These are phyloP conservation scores for Furcasterigmium furcatum DNA, from an alignment of 2,329 filamentous ascomycete species.

Conservation along the genomic window DNA sequence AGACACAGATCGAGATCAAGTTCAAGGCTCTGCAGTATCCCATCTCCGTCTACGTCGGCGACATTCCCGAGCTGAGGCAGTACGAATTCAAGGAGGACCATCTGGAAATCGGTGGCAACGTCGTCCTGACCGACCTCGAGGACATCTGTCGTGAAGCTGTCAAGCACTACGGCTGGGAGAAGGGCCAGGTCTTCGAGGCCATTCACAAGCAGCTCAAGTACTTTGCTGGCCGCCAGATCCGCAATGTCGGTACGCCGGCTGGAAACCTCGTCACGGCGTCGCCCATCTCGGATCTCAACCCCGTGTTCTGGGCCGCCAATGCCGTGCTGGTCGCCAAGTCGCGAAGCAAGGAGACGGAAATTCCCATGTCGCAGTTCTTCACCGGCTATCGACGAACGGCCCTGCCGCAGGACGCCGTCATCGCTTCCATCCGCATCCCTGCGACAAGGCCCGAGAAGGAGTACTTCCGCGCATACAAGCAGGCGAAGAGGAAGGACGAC, in stretches of 20 bases:
- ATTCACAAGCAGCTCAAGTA: slow-evolving; percentile 93
- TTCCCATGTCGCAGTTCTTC: slow-evolving; percentile 93
- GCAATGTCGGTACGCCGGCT: slow-evolving; percentile 95
- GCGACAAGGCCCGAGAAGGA: slow-evolving; percentile 72
- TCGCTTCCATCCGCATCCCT: slow-evolving; percentile 84
- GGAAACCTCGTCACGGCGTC: slow-evolving; percentile 93
- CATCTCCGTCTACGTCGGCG: slow-evolving; percentile 86
- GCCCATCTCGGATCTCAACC: slow-evolving; percentile 94
- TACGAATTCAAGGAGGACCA: slow-evolving; percentile 77
- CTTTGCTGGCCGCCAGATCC: slow-evolving; percentile 92
- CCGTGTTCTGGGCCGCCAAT: slow-evolving; percentile 85
- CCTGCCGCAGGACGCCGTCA: slow-evolving; percentile 75
- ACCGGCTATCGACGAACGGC: slow-evolving; percentile 86
- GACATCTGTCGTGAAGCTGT: slow-evolving; percentile 77
- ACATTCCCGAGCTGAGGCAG: slow-evolving; percentile 84
- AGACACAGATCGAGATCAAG: slow-evolving; percentile 97
- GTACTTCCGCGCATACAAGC: slow-evolving; percentile 88
- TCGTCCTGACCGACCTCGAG: slow-evolving; percentile 89
- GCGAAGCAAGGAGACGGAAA: slow-evolving; percentile 67
- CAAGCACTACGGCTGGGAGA: slow-evolving; percentile 68
- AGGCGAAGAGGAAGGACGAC: slow-evolving; percentile 95
- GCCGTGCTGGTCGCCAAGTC: slow-evolving; percentile 80
- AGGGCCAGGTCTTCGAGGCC: slow-evolving; percentile 79
- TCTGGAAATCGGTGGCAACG: slow-evolving; percentile 90
- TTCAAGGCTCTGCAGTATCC: slow-evolving; percentile 94